phyloP scores from a whole-genome alignment of 371 early-diverging fungal species.

The Rhizomucor pusillus region DNA sequence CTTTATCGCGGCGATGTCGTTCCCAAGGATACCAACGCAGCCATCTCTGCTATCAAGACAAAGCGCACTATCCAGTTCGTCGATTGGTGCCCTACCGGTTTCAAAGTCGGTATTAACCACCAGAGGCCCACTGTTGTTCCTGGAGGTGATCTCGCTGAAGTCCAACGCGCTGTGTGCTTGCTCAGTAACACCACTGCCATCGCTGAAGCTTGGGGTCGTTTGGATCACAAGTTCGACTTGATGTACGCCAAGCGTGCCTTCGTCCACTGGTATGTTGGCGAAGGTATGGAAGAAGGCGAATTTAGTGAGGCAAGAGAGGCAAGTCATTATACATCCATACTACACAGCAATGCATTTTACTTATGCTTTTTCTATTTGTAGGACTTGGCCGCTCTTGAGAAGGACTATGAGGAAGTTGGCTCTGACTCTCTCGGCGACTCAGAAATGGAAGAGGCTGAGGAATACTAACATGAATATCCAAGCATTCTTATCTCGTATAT shows the following conservation, averaged over 20 bases:
- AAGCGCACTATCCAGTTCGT: slow-evolving; percentile 92
- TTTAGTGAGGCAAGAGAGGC: slow-evolving; percentile 69
- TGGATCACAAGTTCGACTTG: slow-evolving; percentile 91
- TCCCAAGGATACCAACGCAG: slow-evolving; percentile 80
- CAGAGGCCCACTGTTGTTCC: slow-evolving; percentile 87
- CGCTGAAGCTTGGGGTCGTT: slow-evolving; percentile 91
- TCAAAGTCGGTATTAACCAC: slow-evolving; percentile 85
- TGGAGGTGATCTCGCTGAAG: slow-evolving; percentile 84
- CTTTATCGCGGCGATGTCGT: slow-evolving; percentile 93
- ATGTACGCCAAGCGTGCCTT: slow-evolving; percentile 98
- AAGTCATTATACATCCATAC: not conserved
- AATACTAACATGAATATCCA: slow-evolving; percentile 7
- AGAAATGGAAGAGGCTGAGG: slow-evolving; percentile 48
- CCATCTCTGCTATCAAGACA: slow-evolving; percentile 86
- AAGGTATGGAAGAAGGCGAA: slow-evolving; percentile 92
- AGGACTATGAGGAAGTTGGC: slow-evolving; percentile 97
- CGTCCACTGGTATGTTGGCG: slow-evolving; percentile 98
- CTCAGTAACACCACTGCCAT: slow-evolving; percentile 94
- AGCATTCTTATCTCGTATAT: no score
- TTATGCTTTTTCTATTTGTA: slow-evolving; percentile 19
- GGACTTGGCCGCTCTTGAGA: slow-evolving; percentile 97
- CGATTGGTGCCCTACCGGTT: slow-evolving; percentile 96
- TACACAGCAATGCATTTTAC: not conserved
- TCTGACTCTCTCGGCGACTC: slow-evolving; percentile 63
- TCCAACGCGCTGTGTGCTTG: slow-evolving; percentile 90